Evolutionary conservation across 1,284 basidiomycete species (phyloP), one percentile per base, ranked within the genome.

Genomic region (Ganoderma sinense): DNA sequence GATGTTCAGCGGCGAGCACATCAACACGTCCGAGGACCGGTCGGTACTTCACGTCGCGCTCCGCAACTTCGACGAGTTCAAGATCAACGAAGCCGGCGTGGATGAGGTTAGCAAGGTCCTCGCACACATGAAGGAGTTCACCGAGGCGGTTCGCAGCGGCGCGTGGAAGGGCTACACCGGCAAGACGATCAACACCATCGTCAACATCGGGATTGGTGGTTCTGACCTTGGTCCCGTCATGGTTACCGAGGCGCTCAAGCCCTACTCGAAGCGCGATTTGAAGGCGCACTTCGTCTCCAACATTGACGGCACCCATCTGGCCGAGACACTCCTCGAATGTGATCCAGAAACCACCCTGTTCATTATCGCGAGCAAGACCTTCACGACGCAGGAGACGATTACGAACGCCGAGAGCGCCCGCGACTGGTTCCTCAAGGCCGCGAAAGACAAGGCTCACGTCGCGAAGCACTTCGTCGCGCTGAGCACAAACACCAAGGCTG

Each of bases 401-500:
- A 99, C 97, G 75, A 99, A 99, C 81, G 97, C 97, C 39, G 94
- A 95, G 81, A 94, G 91, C 64, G 97, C 97, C 14, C 91, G 95
- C 68, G 92, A 92, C 68, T 99, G 98, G 97, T 99, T 99, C 93
- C 87, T 99, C 69, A 80, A 85, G 59, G 82, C 85, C 8, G 97
- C 97, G 31, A 91, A 91, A 78, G 95, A 97, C 79, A 93, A 95
- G 85, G 86, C 88, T 3, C 96, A 99, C 83, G 95, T 99, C 72
- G 96, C 97, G 74, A 99, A 99, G 86, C 98, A 99, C 87, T 99
- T 99, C 81, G 97, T 99, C 59, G 97, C 98, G 11, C 91, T 99
- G 69, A 96, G 94, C 78, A 99, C 98, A 73, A 99, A 99, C 84
- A 96, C 95, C 69, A 90, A 93, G 80, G 96, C 94, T 7, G 98